Base-by-base conservation (phyloP, 805 yeast genomes). In the Zygoascus flipseniorum region DNA sequence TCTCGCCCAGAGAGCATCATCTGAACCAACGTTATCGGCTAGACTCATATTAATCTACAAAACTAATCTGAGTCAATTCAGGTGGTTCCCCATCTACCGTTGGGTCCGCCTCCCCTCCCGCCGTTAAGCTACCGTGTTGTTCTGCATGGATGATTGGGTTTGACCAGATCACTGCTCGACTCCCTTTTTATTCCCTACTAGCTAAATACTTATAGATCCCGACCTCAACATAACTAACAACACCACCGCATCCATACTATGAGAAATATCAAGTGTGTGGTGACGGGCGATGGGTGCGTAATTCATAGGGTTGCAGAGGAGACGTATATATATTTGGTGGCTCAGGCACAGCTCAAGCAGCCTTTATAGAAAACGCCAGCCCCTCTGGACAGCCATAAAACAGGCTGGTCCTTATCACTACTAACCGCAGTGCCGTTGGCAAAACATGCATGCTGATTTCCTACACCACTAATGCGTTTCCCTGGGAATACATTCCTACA, bases 401-500 rank as follows among this genome's bases (percentile, higher is more conserved):
- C n/a, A n/a, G n/a, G n/a, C 16, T 35, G 39, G 39, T 13, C 39
- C 39, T 35, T 5, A 35, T 11, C 16, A 35, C 39, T 35, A 58
- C 55, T 60, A 32, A 18, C 43, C 26, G n/a, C 10, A 73, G 84
- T 70, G 96, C 96, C 52, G 97, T 89, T 46, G 97, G 97, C 71
- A 89, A 89, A 67, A 89, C 96, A 2, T 89, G 95, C 65, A 75
- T 89, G 54, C 77, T 89, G 57, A 89, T 89, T 58, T 82, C 92
- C 23, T 89, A 89, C 71, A 89, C 96, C 31, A 87, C 96, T 51
- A 89, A 89, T 67, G 86, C 95, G 32, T 89, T 89, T 69, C 96
- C 96, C 5, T 87, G 86, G 61, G 97, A 89, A 64, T 89, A 89
- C 68, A 85, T 89, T 54, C 97, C 97, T 49, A 89, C 97, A 0